These are phyloP conservation scores for Castanea crenata DNA, from an alignment of 306 rosid genomes.

Conservation along the genomic window DNA sequence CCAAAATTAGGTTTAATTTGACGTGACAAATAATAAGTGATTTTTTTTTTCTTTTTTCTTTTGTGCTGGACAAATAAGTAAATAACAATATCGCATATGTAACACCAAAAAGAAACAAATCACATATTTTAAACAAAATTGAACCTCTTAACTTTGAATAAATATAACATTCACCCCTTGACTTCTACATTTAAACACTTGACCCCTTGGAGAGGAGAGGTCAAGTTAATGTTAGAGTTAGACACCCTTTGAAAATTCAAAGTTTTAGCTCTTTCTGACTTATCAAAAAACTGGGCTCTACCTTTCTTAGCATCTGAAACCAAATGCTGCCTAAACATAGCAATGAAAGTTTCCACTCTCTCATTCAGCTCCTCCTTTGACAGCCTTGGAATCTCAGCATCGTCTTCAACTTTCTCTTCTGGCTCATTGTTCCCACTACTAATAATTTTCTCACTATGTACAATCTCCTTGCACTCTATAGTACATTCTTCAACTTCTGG, in stretches of 20 bases:
- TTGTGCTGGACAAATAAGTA: no score
- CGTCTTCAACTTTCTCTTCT: conserved; percentile 24
- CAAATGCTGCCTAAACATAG: conserved; percentile 89
- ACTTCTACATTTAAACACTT: conserved; percentile 38
- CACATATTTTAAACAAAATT: not conserved
- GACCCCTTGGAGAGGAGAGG: conserved; percentile 20
- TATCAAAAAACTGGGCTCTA: not conserved
- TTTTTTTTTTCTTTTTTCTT: no score
- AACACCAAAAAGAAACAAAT: no score
- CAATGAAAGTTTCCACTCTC: conserved; percentile 89
- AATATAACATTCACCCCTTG: conserved; percentile 25
- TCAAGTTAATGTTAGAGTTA: conserved; percentile 9
- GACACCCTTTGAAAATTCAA: conserved; percentile 21
- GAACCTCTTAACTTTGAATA: not conserved
- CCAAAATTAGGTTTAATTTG: no score
- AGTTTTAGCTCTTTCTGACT: conserved; percentile 22
- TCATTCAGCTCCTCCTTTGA: conserved; percentile 89
- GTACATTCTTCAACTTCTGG: conserved; percentile 31
- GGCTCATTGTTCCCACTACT: conserved; percentile 11
- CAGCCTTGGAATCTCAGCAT: conserved; percentile 32
- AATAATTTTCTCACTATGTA: conserved; percentile 15
- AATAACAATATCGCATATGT: no score
- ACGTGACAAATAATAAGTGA: no score
- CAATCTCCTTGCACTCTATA: conserved; percentile 21
- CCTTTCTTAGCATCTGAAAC: conserved; percentile 62